Evolutionary conservation across 768 basidiomycete species (phyloP).

Genomic region (Lactarius deliciosus): DNA sequence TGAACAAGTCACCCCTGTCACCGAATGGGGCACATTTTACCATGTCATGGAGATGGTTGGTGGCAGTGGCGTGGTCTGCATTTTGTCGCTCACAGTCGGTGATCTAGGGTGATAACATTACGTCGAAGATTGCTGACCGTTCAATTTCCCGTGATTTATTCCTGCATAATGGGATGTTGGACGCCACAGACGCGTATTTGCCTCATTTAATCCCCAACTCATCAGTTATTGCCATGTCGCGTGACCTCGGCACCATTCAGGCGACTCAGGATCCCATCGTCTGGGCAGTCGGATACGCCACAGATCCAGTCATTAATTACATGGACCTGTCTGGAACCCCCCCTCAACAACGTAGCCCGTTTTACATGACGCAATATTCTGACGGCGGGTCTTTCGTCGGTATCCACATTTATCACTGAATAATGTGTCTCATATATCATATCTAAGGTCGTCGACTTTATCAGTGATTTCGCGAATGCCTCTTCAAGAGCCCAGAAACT

Average conservation of each 20-base stretch:
- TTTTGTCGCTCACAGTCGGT: background rate
- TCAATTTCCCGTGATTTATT: conserved; percentile 24
- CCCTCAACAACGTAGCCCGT: conserved; percentile 44
- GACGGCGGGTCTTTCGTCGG: conserved; percentile 32
- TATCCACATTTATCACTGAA: background rate
- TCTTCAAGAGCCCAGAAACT: conserved; percentile 45
- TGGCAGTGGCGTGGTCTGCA: too few species aligned
- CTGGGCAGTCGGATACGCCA: conserved; percentile 34
- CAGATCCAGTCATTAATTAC: conserved; percentile 33
- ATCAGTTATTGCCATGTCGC: conserved; percentile 32
- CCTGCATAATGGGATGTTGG: conserved; percentile 22
- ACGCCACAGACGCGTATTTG: background rate
- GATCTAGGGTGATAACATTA: conserved; percentile 8
- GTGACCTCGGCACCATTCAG: conserved; percentile 33
- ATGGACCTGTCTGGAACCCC: conserved; percentile 38
- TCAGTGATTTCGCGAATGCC: conserved; percentile 47
- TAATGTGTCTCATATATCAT: background rate
- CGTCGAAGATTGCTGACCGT: too few species aligned
- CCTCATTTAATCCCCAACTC: conserved; percentile 14
- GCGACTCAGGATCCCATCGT: conserved; percentile 30
- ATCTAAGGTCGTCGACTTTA: conserved; percentile 42
- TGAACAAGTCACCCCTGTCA: conserved; percentile 16
- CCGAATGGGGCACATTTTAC: conserved; percentile 29
- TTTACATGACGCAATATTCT: conserved; percentile 42
- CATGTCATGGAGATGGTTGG: conserved; percentile 26